phyloP scores from a whole-genome alignment of 768 basidiomycete genomes.

The Pholiota molesta region DNA sequence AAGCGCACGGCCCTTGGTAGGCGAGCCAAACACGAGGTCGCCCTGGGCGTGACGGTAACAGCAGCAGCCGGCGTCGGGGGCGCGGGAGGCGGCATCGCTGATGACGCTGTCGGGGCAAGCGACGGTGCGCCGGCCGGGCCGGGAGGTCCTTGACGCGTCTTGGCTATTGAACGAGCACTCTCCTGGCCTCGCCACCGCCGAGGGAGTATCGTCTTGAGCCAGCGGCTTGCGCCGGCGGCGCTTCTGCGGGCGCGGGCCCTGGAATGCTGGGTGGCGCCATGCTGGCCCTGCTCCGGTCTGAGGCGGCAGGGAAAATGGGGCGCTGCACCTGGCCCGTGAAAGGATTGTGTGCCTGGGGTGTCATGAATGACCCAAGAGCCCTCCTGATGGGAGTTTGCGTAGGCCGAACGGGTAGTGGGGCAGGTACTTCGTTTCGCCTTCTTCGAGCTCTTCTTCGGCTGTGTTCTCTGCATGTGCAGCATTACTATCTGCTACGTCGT shows the following conservation, averaged over 20 bases:
- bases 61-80: too few relatives aligned
- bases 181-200: conserved; percentile 48
- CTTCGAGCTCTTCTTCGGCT: conserved; percentile 14
- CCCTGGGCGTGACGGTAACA: background rate
- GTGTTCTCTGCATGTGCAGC: background rate
- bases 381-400: conserved; percentile 33
- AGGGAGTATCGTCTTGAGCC: conserved; percentile 41
- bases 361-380: conserved; percentile 53
- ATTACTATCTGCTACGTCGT: conserved; percentile 26
- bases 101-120: too few relatives aligned
- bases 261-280: conserved; percentile 8
- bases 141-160: conserved; percentile 60
- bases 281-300: background rate
- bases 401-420: conserved; percentile 18
- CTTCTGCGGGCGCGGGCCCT: background rate
- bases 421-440: conserved; percentile 23
- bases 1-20: conserved; percentile 20
- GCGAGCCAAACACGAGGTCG: conserved; percentile 16
- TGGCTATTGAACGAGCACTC: conserved; percentile 50
- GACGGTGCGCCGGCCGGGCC: background rate
- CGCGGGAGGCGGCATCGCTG: too few relatives aligned
- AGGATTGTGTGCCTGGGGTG: conserved; percentile 47
- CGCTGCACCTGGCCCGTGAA: conserved; percentile 7
- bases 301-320: conserved; percentile 15
- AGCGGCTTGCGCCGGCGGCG: conserved; percentile 10